Conservation (phyloP, 2,329 filamentous ascomycete species). For the Apiospora hydei region DNA sequence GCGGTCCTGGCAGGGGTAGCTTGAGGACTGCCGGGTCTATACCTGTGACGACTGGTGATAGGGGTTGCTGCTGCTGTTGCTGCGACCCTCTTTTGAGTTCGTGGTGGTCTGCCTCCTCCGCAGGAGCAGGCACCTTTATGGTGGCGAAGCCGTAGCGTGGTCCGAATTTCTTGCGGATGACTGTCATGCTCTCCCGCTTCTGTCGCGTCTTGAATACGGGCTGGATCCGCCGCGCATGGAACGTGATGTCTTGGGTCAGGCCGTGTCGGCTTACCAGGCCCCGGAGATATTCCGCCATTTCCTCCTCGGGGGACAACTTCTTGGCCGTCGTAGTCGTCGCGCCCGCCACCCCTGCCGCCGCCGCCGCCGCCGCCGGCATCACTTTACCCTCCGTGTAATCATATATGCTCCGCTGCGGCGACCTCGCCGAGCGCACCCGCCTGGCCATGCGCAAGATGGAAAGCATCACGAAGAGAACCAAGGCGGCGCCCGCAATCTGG, state of each 20-base stretch:
- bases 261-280: constrained; percentile 36
- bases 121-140: background rate
- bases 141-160: background rate
- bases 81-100: background rate
- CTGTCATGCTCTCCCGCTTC: constrained; percentile 34
- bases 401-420: constrained; percentile 31
- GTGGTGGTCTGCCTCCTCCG: background rate
- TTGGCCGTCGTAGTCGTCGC: constrained; percentile 29
- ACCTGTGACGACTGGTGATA: background rate
- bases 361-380: constrained; percentile 26
- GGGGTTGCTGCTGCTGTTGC: background rate
- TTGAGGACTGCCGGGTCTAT: constrained; percentile 32
- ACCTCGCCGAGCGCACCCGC: constrained; percentile 23
- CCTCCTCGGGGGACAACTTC: constrained; percentile 28
- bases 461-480: constrained; percentile 30
- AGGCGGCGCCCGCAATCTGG: constrained; percentile 28
- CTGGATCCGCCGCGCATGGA: constrained; percentile 34
- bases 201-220: constrained; percentile 27
- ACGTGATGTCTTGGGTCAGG: constrained; percentile 36
- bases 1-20: constrained; percentile 42
- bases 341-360: constrained; percentile 24
- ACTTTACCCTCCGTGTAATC: constrained; percentile 38
- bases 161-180: constrained; percentile 30
- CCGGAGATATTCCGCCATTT: constrained; percentile 34
- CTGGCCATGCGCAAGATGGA: constrained; percentile 27